These are phyloP conservation scores for Zhuliangozyma parablackwelliae DNA, from an alignment of 1,139 yeast genomes.

Conservation along the genomic window DNA sequence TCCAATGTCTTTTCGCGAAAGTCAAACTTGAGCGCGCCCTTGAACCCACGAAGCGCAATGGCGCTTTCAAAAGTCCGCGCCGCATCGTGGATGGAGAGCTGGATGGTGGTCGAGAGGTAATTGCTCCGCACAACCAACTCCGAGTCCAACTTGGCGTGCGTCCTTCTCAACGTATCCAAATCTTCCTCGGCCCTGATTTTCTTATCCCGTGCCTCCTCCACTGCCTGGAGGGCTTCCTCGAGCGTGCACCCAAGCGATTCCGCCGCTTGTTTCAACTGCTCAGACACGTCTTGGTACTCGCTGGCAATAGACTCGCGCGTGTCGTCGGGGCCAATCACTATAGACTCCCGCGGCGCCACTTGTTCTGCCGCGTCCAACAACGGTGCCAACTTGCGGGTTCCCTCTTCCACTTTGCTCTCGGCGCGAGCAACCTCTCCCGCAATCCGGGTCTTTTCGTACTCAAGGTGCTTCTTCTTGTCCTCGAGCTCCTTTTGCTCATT, in stretches of 20 bases:
- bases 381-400: constrained; percentile 17
- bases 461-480: constrained; percentile 11
- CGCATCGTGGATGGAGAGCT: constrained; percentile 30
- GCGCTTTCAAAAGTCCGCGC: constrained; percentile 51
- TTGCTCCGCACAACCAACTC: constrained; percentile 47
- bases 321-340: constrained; percentile 25
- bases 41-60: constrained; percentile 64
- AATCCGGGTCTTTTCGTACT: constrained; percentile 7
- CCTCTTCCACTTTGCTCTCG: constrained; percentile 13
- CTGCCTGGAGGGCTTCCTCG: constrained; percentile 35
- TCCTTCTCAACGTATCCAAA: constrained; percentile 19
- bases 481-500: constrained; percentile 6
- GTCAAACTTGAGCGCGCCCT: constrained; percentile 67
- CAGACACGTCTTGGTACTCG: constrained; percentile 29
- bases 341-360: constrained; percentile 27
- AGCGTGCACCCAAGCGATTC: constrained; percentile 28
- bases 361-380: constrained; percentile 25
- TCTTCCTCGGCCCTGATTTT: constrained; percentile 27
- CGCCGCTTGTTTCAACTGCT: constrained; percentile 37
- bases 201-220: constrained; percentile 19
- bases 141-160: constrained; percentile 20
- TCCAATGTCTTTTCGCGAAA: constrained; percentile 46
- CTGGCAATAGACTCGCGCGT: constrained; percentile 32
- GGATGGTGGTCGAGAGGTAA: constrained; percentile 45
- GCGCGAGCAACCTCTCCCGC: constrained; percentile 10